These are phyloP conservation scores for Sporisorium exsertum DNA, from an alignment of 1,284 basidiomycete genomes.

Conservation along the genomic window DNA sequence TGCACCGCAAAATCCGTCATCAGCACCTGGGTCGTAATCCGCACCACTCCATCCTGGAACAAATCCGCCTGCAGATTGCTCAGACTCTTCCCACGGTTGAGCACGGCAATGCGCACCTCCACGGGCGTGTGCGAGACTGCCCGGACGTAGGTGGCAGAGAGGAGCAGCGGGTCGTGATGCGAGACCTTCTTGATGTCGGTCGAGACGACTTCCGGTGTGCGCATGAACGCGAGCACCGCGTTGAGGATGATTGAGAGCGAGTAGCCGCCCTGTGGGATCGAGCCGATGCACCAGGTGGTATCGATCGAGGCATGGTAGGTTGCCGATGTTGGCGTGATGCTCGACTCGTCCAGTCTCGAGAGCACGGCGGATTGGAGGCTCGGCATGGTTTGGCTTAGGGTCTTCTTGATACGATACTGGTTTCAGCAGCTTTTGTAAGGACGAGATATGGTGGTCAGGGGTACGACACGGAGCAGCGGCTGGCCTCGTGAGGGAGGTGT, in stretches of 20 bases:
- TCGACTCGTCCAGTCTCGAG: conserved; percentile 20
- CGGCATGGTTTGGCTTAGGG: too few species aligned
- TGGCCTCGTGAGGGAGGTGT: too few species aligned
- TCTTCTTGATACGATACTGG: too few species aligned
- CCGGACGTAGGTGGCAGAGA: conserved; percentile 42
- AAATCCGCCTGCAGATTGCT: conserved; percentile 46
- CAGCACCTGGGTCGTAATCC: conserved; percentile 41
- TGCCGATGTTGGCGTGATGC: conserved; percentile 18
- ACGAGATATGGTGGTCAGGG: too few species aligned
- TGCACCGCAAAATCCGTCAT: conserved; percentile 37
- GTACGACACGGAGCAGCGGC: too few species aligned
- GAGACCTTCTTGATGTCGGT: conserved; percentile 26
- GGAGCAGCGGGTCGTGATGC: conserved; percentile 38
- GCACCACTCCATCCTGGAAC: conserved; percentile 22
- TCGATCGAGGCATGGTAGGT: conserved; percentile 32
- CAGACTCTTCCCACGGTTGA: conserved; percentile 44
- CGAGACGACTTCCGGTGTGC: conserved; percentile 17
- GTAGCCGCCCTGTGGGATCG: conserved; percentile 49
- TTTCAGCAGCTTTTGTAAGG: too few species aligned
- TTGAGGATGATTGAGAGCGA: conserved; percentile 49
- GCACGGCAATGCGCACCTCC: conserved; percentile 18
- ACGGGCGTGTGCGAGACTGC: conserved; percentile 27
- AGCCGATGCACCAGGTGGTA: conserved; percentile 48
- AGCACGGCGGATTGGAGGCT: conserved; percentile 20
- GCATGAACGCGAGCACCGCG: conserved; percentile 49